phyloP scores from a whole-genome alignment of 2,329 filamentous ascomycete species.

The Fusarium tupiense region DNA sequence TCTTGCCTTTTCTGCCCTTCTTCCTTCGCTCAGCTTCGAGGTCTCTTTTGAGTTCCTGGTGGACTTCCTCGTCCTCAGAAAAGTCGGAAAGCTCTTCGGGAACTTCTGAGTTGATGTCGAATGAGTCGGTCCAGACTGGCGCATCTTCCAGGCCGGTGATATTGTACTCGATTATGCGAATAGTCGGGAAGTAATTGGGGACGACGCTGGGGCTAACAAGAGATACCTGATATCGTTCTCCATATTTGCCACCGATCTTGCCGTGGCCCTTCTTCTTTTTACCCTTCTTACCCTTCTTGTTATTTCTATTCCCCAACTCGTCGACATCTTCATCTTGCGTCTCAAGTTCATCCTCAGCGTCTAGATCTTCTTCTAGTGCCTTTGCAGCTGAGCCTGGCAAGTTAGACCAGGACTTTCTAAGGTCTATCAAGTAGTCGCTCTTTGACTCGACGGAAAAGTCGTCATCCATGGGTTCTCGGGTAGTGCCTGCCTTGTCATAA shows the following conservation, averaged over 20 bases:
- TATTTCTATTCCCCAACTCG: slow-evolving; percentile 15
- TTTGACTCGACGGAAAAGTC: slow-evolving; percentile 71
- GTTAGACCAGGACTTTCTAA: slow-evolving; percentile 80
- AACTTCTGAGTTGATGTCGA: slow-evolving; percentile 19
- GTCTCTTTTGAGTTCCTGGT: slow-evolving; percentile 45
- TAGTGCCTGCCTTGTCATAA: slow-evolving; percentile 38
- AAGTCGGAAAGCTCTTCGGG: slow-evolving; percentile 8
- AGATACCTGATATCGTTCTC: slow-evolving; percentile 84
- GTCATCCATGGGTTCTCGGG: slow-evolving; percentile 52
- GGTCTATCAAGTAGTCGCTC: slow-evolving; percentile 76
- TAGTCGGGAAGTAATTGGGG: slow-evolving; percentile 89
- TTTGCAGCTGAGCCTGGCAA: slow-evolving; percentile 66
- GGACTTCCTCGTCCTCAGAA: slow-evolving; percentile 35
- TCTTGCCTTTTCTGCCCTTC: slow-evolving; percentile 52
- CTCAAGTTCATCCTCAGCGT: slow-evolving; percentile 30
- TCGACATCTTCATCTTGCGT: slow-evolving; percentile 33
- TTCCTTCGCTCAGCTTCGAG: slow-evolving; percentile 46
- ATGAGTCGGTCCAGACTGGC: slow-evolving; percentile 56
- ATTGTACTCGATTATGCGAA: slow-evolving; percentile 96
- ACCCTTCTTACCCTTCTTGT: slow-evolving; percentile 47
- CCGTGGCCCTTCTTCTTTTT: slow-evolving; percentile 62
- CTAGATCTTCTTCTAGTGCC: slow-evolving; percentile 22
- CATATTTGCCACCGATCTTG: slow-evolving; percentile 80
- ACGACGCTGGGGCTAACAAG: slow-evolving; percentile 88
- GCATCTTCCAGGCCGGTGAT: slow-evolving; percentile 76